A percentile compares a stretch with the other conserved stretches of the same genome.
Conservation (phyloP, 2,329 filamentous ascomycete species). For the Chaetomium olivaceum region DNA sequence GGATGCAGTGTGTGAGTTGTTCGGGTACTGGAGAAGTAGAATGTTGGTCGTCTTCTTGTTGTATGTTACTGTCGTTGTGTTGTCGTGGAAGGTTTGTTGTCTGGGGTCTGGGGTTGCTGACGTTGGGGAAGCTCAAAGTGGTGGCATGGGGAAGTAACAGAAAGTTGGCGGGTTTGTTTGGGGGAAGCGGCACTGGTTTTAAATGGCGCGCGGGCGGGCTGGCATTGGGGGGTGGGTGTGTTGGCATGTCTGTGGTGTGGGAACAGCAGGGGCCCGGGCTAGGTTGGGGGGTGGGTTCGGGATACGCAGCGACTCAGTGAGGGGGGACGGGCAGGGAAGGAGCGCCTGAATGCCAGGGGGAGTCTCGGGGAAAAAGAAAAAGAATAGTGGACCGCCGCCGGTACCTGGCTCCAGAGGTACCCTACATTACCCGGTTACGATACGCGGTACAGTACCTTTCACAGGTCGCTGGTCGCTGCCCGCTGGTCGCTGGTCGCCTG, state of each 20-base stretch:
- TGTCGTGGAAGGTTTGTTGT: neutral
- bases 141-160: slow-evolving; percentile 34
- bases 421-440: slow-evolving; percentile 18
- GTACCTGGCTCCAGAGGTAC: slow-evolving; percentile 28
- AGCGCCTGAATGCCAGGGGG: slow-evolving; percentile 30
- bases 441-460: slow-evolving; percentile 23
- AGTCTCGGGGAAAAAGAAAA: slow-evolving; percentile 31
- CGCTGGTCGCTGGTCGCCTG: slow-evolving; percentile 12
- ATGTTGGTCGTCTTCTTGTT: neutral
- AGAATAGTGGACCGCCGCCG: slow-evolving; percentile 24
- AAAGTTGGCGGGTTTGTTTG: slow-evolving; percentile 30
- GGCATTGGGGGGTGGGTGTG: slow-evolving; percentile 23
- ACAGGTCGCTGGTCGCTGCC: neutral
- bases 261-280: slow-evolving; percentile 18
- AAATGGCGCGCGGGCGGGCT: slow-evolving; percentile 33
- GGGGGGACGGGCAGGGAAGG: slow-evolving; percentile 23
- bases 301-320: slow-evolving; percentile 32
- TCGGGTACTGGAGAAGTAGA: neutral
- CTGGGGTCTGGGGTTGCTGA: slow-evolving; percentile 23
- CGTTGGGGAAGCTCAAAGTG: slow-evolving; percentile 27
- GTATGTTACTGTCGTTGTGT: neutral
- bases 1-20: neutral
- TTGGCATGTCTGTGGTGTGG: slow-evolving; percentile 32
- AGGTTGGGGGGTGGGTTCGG: slow-evolving; percentile 22
- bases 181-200: slow-evolving; percentile 35